Evolutionary conservation across 2,329 filamentous ascomycete species (phyloP).

Genomic region (Paracamarosporium sp.): DNA sequence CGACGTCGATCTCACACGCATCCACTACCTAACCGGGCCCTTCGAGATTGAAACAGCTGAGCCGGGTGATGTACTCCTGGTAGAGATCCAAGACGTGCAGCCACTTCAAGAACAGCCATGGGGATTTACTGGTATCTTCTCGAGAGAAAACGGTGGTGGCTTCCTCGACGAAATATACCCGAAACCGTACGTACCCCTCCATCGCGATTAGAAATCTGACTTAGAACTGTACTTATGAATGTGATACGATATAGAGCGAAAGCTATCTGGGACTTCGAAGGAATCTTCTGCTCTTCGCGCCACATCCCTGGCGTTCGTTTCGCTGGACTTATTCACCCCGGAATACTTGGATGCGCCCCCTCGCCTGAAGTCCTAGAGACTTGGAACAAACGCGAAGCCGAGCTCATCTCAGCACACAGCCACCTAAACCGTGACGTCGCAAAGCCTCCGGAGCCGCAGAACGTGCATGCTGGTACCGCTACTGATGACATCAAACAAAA

Average conservation of each 20-base stretch:
- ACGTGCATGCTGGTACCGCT: constrained; percentile 74
- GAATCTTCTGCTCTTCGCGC: constrained; percentile 81
- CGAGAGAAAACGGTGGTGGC: constrained; percentile 81
- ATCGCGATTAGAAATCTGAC: not conserved
- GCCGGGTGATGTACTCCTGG: constrained; percentile 82
- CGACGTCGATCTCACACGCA: constrained; percentile 80
- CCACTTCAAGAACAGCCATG: constrained; percentile 84
- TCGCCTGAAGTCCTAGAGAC: constrained; percentile 76
- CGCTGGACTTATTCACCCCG: constrained; percentile 87
- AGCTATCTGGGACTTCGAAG: constrained; percentile 80
- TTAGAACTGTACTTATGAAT: not conserved
- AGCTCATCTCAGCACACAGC: constrained; percentile 73
- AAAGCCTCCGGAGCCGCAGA: constrained; percentile 74
- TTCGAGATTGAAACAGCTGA: constrained; percentile 86
- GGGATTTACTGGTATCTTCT: constrained; percentile 88
- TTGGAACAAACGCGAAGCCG: constrained; percentile 85
- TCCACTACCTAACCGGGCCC: constrained; percentile 89
- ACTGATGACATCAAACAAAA: constrained; percentile 65
- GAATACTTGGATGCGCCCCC: constrained; percentile 88
- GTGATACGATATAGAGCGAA: constrained; percentile 61
- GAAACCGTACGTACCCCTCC: constrained; percentile 65
- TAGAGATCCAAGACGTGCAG: constrained; percentile 94
- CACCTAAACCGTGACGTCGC: constrained; percentile 71
- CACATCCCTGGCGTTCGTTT: constrained; percentile 80
- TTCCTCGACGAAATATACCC: constrained; percentile 90